Conservation (phyloP, 1,139 yeast genomes). For the Geotrichum phurueaensis region DNA sequence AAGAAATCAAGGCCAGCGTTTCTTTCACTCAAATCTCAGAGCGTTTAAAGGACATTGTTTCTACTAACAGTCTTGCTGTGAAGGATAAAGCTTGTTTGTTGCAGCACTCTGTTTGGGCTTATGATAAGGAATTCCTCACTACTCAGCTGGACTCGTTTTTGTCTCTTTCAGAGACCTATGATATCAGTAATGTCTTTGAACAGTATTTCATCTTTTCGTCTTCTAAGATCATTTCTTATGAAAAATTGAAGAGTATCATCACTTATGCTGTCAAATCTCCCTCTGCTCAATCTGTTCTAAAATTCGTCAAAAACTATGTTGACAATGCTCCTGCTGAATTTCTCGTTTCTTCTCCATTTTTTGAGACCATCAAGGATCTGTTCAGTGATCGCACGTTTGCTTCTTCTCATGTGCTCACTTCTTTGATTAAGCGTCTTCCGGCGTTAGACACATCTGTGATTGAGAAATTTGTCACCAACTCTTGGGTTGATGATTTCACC, state of each 20-base stretch:
- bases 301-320: constrained; percentile 10
- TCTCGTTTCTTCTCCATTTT: constrained; percentile 1
- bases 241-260: constrained; percentile 1
- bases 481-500: constrained; percentile 16
- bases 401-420: constrained; percentile 12
- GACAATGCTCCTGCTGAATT: constrained; percentile 11
- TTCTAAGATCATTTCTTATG: neutral
- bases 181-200: constrained; percentile 7
- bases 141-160: constrained; percentile 1
- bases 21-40: neutral
- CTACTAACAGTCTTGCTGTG: neutral
- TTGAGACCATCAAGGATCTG: constrained; percentile 13
- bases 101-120: constrained; percentile 8
- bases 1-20: neutral
- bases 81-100: constrained; percentile 3
- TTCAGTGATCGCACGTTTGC: constrained; percentile 10
- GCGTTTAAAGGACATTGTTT: neutral
- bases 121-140: constrained; percentile 7
- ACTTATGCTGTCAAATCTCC: constrained; percentile 11
- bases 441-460: constrained; percentile 9
- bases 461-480: constrained; percentile 13
- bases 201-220: neutral
- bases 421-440: constrained; percentile 14
- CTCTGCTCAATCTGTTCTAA: neutral
- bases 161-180: neutral